Evolutionary conservation across 352 stramenopile genomes (phyloP).

Genomic region (Phytophthora niederhauseri): DNA sequence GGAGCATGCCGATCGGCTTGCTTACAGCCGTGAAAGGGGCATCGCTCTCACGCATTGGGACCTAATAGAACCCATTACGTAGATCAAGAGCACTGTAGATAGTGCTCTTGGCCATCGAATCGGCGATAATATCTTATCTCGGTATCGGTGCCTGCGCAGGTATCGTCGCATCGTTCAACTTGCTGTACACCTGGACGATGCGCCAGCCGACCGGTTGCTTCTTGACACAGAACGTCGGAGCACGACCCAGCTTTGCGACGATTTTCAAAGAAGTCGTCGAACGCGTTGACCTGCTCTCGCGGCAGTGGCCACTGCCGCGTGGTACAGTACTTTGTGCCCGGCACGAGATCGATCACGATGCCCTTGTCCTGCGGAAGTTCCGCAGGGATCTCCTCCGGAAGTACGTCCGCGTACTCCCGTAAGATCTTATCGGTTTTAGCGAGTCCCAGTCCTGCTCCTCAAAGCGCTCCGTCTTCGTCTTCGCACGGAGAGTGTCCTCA

Average conservation of each 20-base stretch:
- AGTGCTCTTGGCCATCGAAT: no score
- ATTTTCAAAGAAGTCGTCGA: not conserved
- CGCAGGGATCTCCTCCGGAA: slow-evolving; percentile 2
- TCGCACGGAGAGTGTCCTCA: no score
- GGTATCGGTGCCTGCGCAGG: no score
- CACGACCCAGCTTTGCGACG: not conserved
- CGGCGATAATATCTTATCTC: no score
- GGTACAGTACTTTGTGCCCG: not conserved
- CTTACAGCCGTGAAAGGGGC: not conserved
- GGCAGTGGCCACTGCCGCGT: not conserved
- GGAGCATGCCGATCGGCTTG: no score
- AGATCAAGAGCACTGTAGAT: not conserved
- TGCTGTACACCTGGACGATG: slow-evolving; percentile 3
- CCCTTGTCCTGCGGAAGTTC: not conserved
- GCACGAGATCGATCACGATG: not conserved
- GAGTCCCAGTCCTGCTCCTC: no score
- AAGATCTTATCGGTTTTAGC: no score
- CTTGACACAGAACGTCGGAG: slow-evolving; percentile 9
- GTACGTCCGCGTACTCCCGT: not conserved
- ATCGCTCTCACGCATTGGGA: not conserved
- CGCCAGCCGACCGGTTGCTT: slow-evolving; percentile 1
- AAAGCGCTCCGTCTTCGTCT: no score
- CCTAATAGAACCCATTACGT: not conserved
- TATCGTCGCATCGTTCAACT: no score
- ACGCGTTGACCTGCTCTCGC: not conserved